A percentile compares a stretch with the other conserved stretches of the same genome.
phyloP scores from a whole-genome alignment of 176 grass and related monocot genomes.

The Microstegium vimineum region DNA sequence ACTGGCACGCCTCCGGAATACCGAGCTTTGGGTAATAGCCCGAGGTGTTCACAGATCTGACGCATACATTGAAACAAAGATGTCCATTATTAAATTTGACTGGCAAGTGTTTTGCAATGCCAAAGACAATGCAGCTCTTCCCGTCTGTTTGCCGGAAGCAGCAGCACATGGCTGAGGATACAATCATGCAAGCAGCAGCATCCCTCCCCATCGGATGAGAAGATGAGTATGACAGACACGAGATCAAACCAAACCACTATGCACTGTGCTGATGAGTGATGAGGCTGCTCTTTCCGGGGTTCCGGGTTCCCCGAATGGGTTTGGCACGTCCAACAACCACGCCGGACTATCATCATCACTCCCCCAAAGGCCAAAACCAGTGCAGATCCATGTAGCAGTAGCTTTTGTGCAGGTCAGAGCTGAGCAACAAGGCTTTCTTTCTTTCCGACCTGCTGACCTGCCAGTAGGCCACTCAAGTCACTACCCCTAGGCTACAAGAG shows the following conservation, averaged over 20 bases:
- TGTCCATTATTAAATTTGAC: not conserved
- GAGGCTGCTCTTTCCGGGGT: not conserved
- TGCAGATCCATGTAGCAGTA: not conserved
- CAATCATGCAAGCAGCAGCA: not conserved
- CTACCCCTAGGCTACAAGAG: not conserved
- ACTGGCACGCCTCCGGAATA: no score
- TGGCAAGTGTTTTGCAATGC: not conserved
- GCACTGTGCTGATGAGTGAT: no score
- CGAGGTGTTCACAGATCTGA: no score
- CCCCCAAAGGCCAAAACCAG: not conserved
- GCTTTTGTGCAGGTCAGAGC: conserved; percentile 4
- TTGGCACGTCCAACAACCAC: conserved; percentile 19
- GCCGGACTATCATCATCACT: conserved; percentile 1
- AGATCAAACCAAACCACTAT: not conserved
- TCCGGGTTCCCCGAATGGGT: conserved; percentile 1
- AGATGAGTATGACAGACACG: not conserved
- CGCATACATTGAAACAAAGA: no score
- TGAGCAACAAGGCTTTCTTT: not conserved
- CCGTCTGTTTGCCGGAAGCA: not conserved
- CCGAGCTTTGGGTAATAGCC: no score
- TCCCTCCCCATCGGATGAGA: not conserved
- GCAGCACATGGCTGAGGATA: not conserved
- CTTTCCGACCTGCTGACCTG: conserved; percentile 2
- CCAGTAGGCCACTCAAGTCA: not conserved
- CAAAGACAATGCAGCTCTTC: not conserved